phyloP scores from a whole-genome alignment of 371 early-diverging fungal genomes.

The Mortierella sp. region DNA sequence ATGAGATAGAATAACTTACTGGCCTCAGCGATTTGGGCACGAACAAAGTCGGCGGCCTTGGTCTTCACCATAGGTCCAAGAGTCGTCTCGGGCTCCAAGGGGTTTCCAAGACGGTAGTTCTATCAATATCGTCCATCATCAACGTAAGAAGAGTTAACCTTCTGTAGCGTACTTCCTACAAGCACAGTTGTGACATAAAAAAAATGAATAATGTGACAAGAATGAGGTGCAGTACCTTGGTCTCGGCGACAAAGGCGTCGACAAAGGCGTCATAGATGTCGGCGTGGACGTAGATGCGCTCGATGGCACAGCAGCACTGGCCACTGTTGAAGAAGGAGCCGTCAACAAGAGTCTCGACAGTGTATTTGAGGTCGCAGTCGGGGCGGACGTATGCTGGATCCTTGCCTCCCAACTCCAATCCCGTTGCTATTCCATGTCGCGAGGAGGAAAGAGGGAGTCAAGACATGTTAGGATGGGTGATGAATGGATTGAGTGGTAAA shows the following conservation, averaged over 20 bases:
- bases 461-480: neutral
- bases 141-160: neutral
- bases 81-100: slow-evolving; percentile 74
- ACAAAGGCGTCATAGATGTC: slow-evolving; percentile 82
- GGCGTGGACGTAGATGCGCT: slow-evolving; percentile 88
- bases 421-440: slow-evolving; percentile 61
- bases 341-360: slow-evolving; percentile 83
- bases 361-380: slow-evolving; percentile 80
- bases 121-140: neutral
- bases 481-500: neutral
- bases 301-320: slow-evolving; percentile 88
- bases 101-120: slow-evolving; percentile 76
- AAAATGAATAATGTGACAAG: neutral
- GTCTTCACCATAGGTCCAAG: slow-evolving; percentile 87
- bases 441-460: neutral
- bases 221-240: slow-evolving; percentile 60
- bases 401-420: slow-evolving; percentile 90
- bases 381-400: slow-evolving; percentile 88
- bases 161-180: neutral
- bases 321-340: slow-evolving; percentile 91
- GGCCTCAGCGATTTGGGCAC: slow-evolving; percentile 80
- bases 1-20: slow-evolving; percentile 45
- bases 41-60: slow-evolving; percentile 77
- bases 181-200: no score
- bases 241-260: slow-evolving; percentile 72